Evolutionary conservation across 2,329 filamentous ascomycete species (phyloP).

Genomic region (Beauveria pseudobassiana): DNA sequence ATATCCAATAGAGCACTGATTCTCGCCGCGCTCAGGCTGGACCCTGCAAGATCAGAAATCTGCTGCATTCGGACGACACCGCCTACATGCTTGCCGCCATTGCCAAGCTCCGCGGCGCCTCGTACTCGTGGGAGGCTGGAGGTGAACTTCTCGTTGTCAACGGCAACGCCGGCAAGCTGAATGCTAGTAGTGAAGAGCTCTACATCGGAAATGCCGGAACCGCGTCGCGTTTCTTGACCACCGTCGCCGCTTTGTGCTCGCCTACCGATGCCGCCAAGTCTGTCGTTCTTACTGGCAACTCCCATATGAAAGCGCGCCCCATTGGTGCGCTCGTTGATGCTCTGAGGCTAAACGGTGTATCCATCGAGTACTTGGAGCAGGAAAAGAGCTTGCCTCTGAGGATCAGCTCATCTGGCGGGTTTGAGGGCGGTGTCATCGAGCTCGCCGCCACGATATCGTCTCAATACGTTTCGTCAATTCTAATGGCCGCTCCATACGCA

Average conservation of each 20-base stretch:
- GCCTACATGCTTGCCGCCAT: constrained; percentile 97
- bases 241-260: constrained; percentile 76
- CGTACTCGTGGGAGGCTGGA: constrained; percentile 88
- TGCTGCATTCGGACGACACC: constrained; percentile 93
- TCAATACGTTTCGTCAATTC: constrained; percentile 95
- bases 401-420: constrained; percentile 74
- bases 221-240: constrained; percentile 89
- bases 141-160: constrained; percentile 86
- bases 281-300: constrained; percentile 85
- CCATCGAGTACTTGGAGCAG: constrained; percentile 76
- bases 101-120: constrained; percentile 72
- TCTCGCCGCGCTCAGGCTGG: constrained; percentile 87
- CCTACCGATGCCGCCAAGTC: constrained; percentile 51
- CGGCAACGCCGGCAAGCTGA: constrained; percentile 80
- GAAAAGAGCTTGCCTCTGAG: constrained; percentile 77
- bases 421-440: constrained; percentile 81
- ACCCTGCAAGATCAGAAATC: constrained; percentile 79
- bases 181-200: constrained; percentile 66
- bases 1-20: constrained; percentile 93
- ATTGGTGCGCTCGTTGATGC: constrained; percentile 92
- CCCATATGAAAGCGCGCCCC: constrained; percentile 90
- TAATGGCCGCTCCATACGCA: constrained; percentile 96
- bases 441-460: constrained; percentile 93
- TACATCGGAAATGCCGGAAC: constrained; percentile 97
- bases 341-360: constrained; percentile 77